A percentile compares a stretch with the other conserved stretches of the same genome.
phyloP scores from a whole-genome alignment of 2,329 filamentous ascomycete genomes.

The Ophiosphaerella korrae region DNA sequence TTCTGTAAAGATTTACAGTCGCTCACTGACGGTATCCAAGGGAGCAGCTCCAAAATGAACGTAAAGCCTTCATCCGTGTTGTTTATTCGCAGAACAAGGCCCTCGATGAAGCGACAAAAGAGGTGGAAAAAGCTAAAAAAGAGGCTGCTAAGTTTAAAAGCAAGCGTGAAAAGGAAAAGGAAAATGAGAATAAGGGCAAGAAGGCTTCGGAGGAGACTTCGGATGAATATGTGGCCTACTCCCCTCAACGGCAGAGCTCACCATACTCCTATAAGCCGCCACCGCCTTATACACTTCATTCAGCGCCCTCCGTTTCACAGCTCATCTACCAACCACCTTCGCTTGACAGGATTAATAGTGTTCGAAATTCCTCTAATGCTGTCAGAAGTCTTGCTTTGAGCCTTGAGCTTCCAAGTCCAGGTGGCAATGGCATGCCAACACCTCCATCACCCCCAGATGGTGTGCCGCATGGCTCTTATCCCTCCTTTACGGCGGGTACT shows the following conservation, averaged over 20 bases:
- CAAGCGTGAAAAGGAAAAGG: constrained; percentile 3
- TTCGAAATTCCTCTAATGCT: constrained; percentile 1
- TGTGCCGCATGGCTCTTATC: neutral
- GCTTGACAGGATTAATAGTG: constrained; percentile 3
- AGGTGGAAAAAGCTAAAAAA: constrained; percentile 2
- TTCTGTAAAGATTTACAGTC: neutral
- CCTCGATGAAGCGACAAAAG: constrained; percentile 3
- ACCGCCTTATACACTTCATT: constrained; percentile 2
- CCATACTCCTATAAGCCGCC: constrained; percentile 4
- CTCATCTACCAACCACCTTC: constrained; percentile 3
- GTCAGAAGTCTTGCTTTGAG: neutral
- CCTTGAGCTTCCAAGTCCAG: neutral
- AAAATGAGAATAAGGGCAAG: neutral
- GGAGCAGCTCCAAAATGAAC: constrained; percentile 4
- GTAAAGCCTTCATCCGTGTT: constrained; percentile 2
- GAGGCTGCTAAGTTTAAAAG: constrained; percentile 1
- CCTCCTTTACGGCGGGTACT: neutral
- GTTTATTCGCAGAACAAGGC: constrained; percentile 4
- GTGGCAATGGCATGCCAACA: constrained; percentile 1
- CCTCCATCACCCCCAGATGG: neutral
- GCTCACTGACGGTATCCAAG: neutral
- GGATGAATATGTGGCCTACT: neutral
- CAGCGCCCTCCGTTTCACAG: constrained; percentile 1
- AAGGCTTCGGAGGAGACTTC: neutral
- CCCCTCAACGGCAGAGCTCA: neutral